Conservation (phyloP, 306 rosid species). For the Corylus heterophylla region DNA sequence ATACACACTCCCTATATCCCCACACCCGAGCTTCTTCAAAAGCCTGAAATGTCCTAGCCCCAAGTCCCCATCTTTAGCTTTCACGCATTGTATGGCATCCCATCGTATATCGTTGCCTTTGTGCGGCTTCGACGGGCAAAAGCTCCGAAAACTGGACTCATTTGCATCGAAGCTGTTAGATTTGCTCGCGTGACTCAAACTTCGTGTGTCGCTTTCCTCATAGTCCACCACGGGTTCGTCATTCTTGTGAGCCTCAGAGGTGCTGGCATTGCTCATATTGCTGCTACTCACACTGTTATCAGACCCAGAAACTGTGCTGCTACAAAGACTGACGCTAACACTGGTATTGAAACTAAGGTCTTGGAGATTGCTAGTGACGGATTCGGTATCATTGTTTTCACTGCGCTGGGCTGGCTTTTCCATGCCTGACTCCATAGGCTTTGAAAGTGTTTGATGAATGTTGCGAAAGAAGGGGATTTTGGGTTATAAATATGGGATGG, state of each 20-base stretch:
- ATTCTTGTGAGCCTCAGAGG: slow-evolving; percentile 25
- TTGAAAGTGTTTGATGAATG: slow-evolving; percentile 24
- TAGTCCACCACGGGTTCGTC: slow-evolving; percentile 10
- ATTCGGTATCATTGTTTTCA: slow-evolving; percentile 20
- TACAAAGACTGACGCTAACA: slow-evolving; percentile 37
- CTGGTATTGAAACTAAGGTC: slow-evolving; percentile 28
- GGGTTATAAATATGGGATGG: slow-evolving; percentile 4
- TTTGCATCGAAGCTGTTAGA: slow-evolving; percentile 27
- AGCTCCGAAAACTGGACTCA: slow-evolving; percentile 31
- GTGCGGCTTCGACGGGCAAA: slow-evolving; percentile 54
- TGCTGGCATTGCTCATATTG: slow-evolving; percentile 31
- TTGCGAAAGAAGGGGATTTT: background rate
- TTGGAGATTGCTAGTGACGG: slow-evolving; percentile 19
- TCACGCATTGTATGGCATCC: slow-evolving; percentile 51
- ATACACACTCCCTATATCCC: slow-evolving; percentile 64
- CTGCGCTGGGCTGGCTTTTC: slow-evolving; percentile 21
- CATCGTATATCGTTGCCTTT: slow-evolving; percentile 53
- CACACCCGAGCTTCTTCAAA: slow-evolving; percentile 64
- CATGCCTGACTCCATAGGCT: slow-evolving; percentile 27
- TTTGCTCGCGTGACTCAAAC: slow-evolving; percentile 23
- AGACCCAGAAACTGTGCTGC: slow-evolving; percentile 36
- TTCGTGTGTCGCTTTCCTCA: slow-evolving; percentile 33
- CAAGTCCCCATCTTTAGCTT: slow-evolving; percentile 41
- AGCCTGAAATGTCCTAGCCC: slow-evolving; percentile 55
- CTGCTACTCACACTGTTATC: slow-evolving; percentile 38